Conservation (phyloP, 257 asterid species). For the Nyctanthes arbortristis region DNA sequence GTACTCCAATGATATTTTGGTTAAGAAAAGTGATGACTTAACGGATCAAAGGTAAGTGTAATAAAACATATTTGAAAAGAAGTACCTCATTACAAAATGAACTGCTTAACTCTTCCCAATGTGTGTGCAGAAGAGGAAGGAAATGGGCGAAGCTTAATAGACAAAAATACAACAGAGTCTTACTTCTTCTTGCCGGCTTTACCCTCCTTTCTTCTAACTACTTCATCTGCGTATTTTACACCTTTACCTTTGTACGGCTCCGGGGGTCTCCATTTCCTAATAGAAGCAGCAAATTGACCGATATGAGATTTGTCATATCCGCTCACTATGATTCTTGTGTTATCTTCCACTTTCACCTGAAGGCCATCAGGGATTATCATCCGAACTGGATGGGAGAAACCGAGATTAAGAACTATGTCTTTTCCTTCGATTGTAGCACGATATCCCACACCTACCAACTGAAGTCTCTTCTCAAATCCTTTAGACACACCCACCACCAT, state of each 20-base stretch:
- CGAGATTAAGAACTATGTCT: slow-evolving; percentile 83
- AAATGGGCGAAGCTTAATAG: neutral
- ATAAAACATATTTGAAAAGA: neutral
- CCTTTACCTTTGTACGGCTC: slow-evolving; percentile 99
- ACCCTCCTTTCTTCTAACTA: slow-evolving; percentile 92
- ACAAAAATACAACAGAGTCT: neutral
- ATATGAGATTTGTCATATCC: slow-evolving; percentile 85
- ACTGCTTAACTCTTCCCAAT: neutral
- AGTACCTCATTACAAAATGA: neutral
- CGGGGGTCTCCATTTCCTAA: slow-evolving; percentile 98
- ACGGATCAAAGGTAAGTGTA: neutral
- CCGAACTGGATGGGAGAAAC: slow-evolving; percentile 93
- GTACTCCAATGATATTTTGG: no score
- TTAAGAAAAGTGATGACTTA: no score
- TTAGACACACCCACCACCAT: slow-evolving; percentile 95
- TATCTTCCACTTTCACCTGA: slow-evolving; percentile 89
- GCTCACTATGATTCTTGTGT: slow-evolving; percentile 78
- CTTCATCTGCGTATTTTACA: slow-evolving; percentile 88
- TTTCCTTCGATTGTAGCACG: slow-evolving; percentile 91
- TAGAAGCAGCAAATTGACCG: slow-evolving; percentile 93
- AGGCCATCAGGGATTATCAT: slow-evolving; percentile 77
- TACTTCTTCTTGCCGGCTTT: slow-evolving; percentile 96
- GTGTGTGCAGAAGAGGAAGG: neutral
- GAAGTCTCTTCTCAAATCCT: slow-evolving; percentile 94
- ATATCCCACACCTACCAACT: slow-evolving; percentile 88